Conservation (phyloP, 805 yeast species). For the Spencermartinsiella europaea region DNA sequence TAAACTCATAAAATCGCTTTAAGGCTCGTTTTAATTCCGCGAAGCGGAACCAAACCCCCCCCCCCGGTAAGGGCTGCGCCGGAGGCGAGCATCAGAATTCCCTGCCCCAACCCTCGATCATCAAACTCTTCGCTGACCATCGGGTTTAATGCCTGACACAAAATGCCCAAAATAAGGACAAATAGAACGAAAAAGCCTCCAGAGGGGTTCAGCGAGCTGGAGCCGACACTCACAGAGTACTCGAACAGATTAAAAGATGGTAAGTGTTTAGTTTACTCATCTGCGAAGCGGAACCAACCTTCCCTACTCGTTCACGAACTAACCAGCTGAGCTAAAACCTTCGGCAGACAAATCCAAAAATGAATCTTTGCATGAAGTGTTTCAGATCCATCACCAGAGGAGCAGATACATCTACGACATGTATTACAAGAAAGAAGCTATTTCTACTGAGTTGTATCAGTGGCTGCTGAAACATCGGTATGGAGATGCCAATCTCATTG, state of each 20-base stretch:
- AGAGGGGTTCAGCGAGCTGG: slow-evolving; percentile 63
- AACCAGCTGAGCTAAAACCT: slow-evolving; percentile 36
- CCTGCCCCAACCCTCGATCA: too few species aligned
- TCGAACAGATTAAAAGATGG: slow-evolving; percentile 50
- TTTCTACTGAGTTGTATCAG: slow-evolving; percentile 61
- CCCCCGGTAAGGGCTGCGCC: too few species aligned
- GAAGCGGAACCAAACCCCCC: too few species aligned
- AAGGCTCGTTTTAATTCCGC: too few species aligned
- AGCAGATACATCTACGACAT: slow-evolving; percentile 71
- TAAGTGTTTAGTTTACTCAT: too few species aligned
- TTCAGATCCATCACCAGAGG: slow-evolving; percentile 65
- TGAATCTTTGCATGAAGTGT: slow-evolving; percentile 62
- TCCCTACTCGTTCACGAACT: too few species aligned
- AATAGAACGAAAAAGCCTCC: slow-evolving; percentile 56
- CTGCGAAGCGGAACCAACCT: too few species aligned
- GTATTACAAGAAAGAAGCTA: slow-evolving; percentile 64
- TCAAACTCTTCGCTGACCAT: too few species aligned
- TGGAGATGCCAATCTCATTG: slow-evolving; percentile 66
- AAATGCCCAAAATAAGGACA: slow-evolving; percentile 45
- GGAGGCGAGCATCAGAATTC: too few species aligned
- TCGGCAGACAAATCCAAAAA: slow-evolving; percentile 46
- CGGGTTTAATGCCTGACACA: too few species aligned
- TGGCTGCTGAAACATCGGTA: slow-evolving; percentile 65
- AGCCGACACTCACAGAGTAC: slow-evolving; percentile 59
- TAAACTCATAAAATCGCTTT: too few species aligned